phyloP scores from a whole-genome alignment of 2,329 filamentous ascomycete species.

The Colletotrichum higginsianum region DNA sequence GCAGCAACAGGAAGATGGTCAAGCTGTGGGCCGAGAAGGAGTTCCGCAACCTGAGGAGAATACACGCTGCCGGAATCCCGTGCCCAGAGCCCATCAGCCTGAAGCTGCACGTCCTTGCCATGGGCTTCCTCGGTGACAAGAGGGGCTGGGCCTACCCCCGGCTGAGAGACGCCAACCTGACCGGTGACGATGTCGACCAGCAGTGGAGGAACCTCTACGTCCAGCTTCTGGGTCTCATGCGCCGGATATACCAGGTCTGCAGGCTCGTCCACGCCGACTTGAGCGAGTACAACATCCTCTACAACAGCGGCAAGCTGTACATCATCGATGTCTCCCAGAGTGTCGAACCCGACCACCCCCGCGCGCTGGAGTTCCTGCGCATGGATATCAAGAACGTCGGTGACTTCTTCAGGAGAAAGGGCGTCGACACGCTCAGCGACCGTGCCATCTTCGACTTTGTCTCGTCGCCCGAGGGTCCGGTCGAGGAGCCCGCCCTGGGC shows the following conservation, averaged over 20 bases:
- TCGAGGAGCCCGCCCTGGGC: conserved; percentile 73
- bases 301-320: conserved; percentile 85
- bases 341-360: conserved; percentile 96
- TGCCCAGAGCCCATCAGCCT: conserved; percentile 92
- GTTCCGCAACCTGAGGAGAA: conserved; percentile 90
- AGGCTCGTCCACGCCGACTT: conserved; percentile 94
- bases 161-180: conserved; percentile 86
- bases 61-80: conserved; percentile 87
- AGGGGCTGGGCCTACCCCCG: conserved; percentile 91
- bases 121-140: conserved; percentile 91
- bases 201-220: conserved; percentile 86
- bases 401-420: conserved; percentile 91
- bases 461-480: conserved; percentile 71
- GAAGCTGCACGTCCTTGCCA: conserved; percentile 94
- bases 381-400: conserved; percentile 99
- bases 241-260: conserved; percentile 92
- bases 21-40: conserved; percentile 99
- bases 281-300: conserved; percentile 98
- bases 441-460: conserved; percentile 89
- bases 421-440: conserved; percentile 85
- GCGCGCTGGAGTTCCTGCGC: conserved; percentile 91
- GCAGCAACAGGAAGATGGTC: conserved; percentile 96
- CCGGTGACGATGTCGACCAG: conserved; percentile 75
- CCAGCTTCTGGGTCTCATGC: conserved; percentile 90
- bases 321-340: conserved; percentile 98